Evolutionary conservation across 371 early-diverging fungal genomes (phyloP), one percentile per base, ranked within the genome.

Genomic region (Ordospora colligata): DNA sequence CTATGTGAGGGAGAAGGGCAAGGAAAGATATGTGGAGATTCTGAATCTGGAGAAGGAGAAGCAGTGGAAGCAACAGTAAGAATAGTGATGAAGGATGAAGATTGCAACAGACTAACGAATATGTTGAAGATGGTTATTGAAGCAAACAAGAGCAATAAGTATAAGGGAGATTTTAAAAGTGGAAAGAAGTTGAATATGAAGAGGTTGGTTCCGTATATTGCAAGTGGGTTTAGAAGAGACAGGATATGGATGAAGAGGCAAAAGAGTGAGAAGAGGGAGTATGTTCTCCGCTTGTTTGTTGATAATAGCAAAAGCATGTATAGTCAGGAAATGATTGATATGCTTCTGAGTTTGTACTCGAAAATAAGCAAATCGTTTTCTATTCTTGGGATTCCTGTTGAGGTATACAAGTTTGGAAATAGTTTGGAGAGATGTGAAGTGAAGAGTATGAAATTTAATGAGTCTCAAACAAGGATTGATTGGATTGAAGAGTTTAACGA

Each of bases 161-260:
- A 97, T 73, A 91, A 90, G 82, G 99, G 99, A 50, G 96, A 97
- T 87, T 99, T 94, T 85, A 90, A 91, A 66, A 94, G 92, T 42
- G 99, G 99, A 70, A 97, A 97, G 85, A 92, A 97, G 25, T 89
- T 99, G 69, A 98, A 97, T 84, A 96, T 98, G 94, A 92, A 94
- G 82, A 95, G 92, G 87, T 91, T 99, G 67, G 93, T 97, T 75
- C 93, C 96, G 1, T 98, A 96, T 81, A 95, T 99, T 83, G 97
- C 97, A 21, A 90, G 91, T 78, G 91, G 94, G 81, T 97, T 91
- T 87, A 92, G 92, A 87, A 96, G 93, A 87, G 97, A 98, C 86
- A 95, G 95, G 88, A 99, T 99, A 74, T 99, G 98, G 98, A 86
- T 96, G 81, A 90, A 95, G 50, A 90, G 97, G 63, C 95, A 93